Percentiles rank a stretch among this genome's conserved stretches.
Evolutionary conservation across 1,139 yeast genomes (phyloP).

Genomic region (Protomyces arabidopsidicola): DNA sequence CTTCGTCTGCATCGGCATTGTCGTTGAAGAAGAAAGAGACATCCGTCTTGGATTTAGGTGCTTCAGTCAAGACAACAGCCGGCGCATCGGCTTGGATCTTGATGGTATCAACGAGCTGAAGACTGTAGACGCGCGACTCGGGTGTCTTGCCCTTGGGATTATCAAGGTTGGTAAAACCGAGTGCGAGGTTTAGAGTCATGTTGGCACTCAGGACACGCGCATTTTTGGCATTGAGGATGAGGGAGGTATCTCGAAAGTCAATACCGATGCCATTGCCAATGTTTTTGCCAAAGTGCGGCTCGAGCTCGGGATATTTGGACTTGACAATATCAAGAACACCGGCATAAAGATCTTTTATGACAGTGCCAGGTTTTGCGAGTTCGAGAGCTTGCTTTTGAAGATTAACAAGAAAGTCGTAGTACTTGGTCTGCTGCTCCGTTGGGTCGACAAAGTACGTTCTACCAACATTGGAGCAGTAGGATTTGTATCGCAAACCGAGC

Average conservation of each 20-base stretch:
- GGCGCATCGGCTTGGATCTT: constrained; percentile 54
- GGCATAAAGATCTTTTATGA: constrained; percentile 62
- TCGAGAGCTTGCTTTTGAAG: constrained; percentile 57
- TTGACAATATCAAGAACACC: constrained; percentile 58
- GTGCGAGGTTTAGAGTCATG: constrained; percentile 66
- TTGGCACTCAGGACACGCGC: constrained; percentile 66
- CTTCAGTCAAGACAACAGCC: constrained; percentile 65
- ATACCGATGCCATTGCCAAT: constrained; percentile 89
- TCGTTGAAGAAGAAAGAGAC: constrained; percentile 73
- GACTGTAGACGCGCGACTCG: constrained; percentile 55
- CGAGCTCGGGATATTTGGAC: constrained; percentile 57
- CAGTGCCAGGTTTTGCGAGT: constrained; percentile 61
- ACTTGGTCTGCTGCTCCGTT: constrained; percentile 63
- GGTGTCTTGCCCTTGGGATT: constrained; percentile 45
- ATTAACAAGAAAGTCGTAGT: constrained; percentile 69
- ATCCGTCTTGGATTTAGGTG: constrained; percentile 67
- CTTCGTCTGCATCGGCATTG: constrained; percentile 43
- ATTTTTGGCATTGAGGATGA: constrained; percentile 68
- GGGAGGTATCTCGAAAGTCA: constrained; percentile 78
- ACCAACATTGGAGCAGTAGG: constrained; percentile 82
- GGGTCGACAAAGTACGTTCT: constrained; percentile 92
- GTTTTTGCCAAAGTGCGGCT: constrained; percentile 63
- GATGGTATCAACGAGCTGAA: constrained; percentile 78
- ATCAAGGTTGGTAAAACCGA: constrained; percentile 68
- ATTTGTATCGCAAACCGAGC: constrained; percentile 79